Conservation (phyloP, 768 basidiomycete genomes). For the Chlorophyllum brunneum region DNA sequence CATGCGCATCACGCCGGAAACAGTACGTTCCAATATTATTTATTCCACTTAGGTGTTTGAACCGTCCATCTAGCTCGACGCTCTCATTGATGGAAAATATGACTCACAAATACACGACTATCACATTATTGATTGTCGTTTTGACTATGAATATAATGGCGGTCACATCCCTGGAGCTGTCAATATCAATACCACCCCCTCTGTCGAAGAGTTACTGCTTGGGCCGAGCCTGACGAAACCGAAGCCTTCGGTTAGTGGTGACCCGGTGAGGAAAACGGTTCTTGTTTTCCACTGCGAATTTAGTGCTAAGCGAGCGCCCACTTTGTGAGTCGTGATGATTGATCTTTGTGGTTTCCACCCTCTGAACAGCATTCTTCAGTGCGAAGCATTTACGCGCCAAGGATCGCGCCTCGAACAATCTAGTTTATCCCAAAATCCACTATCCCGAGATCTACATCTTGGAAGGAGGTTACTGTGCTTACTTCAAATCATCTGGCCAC, state of each 20-base stretch:
- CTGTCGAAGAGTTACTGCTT: slow-evolving; percentile 80
- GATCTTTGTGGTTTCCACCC: slow-evolving; percentile 2
- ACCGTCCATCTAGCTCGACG: slow-evolving; percentile 55
- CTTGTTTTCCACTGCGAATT: slow-evolving; percentile 99
- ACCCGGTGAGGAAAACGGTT: slow-evolving; percentile 70
- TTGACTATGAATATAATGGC: slow-evolving; percentile 93
- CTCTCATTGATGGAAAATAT: slow-evolving; percentile 74
- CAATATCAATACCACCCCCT: slow-evolving; percentile 81
- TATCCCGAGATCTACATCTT: slow-evolving; percentile 97
- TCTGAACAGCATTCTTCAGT: slow-evolving; percentile 34
- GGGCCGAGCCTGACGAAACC: slow-evolving; percentile 52
- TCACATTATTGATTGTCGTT: slow-evolving; percentile 92
- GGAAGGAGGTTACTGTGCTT: slow-evolving; percentile 92
- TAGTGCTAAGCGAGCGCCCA: slow-evolving; percentile 91
- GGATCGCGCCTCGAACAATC: slow-evolving; percentile 86
- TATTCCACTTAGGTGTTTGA: slow-evolving; percentile 15
- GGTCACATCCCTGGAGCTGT: slow-evolving; percentile 91
- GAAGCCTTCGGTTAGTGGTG: slow-evolving; percentile 70
- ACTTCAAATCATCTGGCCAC: slow-evolving; percentile 62
- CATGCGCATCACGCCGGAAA: slow-evolving; percentile 80
- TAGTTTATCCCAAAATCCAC: slow-evolving; percentile 86
- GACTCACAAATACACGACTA: slow-evolving; percentile 59
- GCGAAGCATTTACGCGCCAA: slow-evolving; percentile 91
- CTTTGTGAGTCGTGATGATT: slow-evolving; percentile 62
- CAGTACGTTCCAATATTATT: slow-evolving; percentile 47